Base-by-base conservation (phyloP, 2,329 filamentous ascomycete species). In the Aspergillus sergii region DNA sequence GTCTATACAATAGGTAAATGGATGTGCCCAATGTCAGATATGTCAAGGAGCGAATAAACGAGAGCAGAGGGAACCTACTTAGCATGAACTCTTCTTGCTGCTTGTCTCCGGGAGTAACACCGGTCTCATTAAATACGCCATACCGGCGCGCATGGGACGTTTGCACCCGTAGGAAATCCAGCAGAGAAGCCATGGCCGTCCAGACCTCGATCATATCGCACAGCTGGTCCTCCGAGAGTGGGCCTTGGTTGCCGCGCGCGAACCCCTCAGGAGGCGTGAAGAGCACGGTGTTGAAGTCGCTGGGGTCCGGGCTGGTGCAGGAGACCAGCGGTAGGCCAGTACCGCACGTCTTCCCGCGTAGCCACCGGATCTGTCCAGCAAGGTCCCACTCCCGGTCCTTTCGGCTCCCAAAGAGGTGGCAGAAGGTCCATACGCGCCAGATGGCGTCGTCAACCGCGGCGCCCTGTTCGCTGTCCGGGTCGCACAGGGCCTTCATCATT, bases 351-450 rank as follows among this genome's bases (percentile, higher is more conserved):
- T 46, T 9, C n/a, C 43, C 43, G 9, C 58, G 55, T 9, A 64
- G 62, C 62, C 62, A 64, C 23, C 50, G 41, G 16, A 46, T 50
- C 19, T 64, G 62, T 14, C 62, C 58, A 30, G 55, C 39, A 2
- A 55, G 39, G 11, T 64, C 62, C 16, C 43, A 28, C 23, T 64
- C 62, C 16, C 59, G 55, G 23, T 41, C 62, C 14, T 60, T 61
- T 48, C 57, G 46, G 30, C 55, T 58, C 12, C 62, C 62, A 32
- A 64, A 61, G 1, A 64, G 50, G 30, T 53, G 56, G 43, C 62
- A 64, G 50, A 64, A 64, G 14, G 56, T 64, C 62, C 62, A 64
- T 21, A 64, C 48, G 12, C 62, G 58, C 59, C 59, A 64, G 54
- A 61, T 56, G 19, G 62, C 62, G 6, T 56, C 45, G 19, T 64